These are phyloP conservation scores for Plectosphaerella sp. DNA, from an alignment of 2,329 filamentous ascomycete species.

Conservation along the genomic window DNA sequence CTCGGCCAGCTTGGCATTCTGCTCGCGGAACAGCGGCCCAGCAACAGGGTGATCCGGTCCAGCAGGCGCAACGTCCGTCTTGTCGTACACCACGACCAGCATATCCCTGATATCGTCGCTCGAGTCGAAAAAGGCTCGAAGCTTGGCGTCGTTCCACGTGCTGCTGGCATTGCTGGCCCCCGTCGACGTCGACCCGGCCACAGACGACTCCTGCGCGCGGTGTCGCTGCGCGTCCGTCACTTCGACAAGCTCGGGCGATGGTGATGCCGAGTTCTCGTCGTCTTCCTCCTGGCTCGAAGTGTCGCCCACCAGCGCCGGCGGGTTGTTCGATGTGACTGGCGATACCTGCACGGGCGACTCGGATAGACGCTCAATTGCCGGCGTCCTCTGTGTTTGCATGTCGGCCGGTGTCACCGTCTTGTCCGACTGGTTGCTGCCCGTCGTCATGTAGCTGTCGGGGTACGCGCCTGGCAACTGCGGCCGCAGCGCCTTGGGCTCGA, in stretches of 20 bases:
- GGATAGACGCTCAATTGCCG: slow-evolving; percentile 42
- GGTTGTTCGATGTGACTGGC: slow-evolving; percentile 46
- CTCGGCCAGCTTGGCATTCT: slow-evolving; percentile 79
- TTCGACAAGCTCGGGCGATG: slow-evolving; percentile 57
- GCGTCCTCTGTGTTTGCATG: slow-evolving; percentile 20
- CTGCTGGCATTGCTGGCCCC: slow-evolving; percentile 42
- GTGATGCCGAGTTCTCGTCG: slow-evolving; percentile 58
- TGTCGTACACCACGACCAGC: slow-evolving; percentile 88
- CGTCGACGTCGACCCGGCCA: slow-evolving; percentile 44
- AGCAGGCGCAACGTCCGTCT: slow-evolving; percentile 73
- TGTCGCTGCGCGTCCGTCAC: slow-evolving; percentile 35
- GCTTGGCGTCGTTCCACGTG: slow-evolving; percentile 80
- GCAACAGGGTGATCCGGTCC: slow-evolving; percentile 83
- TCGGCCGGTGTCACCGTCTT: slow-evolving; percentile 20
- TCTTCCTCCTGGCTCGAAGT: slow-evolving; percentile 60
- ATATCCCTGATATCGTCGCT: slow-evolving; percentile 85
- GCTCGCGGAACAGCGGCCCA: slow-evolving; percentile 75
- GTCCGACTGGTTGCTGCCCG: slow-evolving; percentile 24
- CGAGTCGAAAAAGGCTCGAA: slow-evolving; percentile 88
- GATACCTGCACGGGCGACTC: slow-evolving; percentile 68
- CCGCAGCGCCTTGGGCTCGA: slow-evolving; percentile 16
- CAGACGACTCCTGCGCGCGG: slow-evolving; percentile 41
- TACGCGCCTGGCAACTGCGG: slow-evolving; percentile 34
- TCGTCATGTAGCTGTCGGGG: slow-evolving; percentile 33
- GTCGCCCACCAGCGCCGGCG: slow-evolving; percentile 65